Evolutionary conservation across 2,329 filamentous ascomycete species (phyloP), one percentile per base, ranked within the genome.

Genomic region (Plenodomus biglobosus): DNA sequence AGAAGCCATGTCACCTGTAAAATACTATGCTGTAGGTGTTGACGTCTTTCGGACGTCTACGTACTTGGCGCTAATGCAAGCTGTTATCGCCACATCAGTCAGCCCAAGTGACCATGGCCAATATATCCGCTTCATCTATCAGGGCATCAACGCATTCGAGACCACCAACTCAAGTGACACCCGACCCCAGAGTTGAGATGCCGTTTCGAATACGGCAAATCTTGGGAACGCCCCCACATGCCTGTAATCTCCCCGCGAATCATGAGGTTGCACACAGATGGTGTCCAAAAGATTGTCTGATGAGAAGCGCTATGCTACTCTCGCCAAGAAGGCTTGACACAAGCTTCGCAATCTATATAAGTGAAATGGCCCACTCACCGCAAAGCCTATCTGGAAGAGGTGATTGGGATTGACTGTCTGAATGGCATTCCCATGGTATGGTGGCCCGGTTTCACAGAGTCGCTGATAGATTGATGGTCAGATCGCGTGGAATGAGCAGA

Each of bases 311-410:
- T 47, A 48, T 38, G 30, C 27, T 42, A 36, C 41, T 32, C 22
- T 15, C 42, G 56, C 56, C 53, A 61, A 63, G 58, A 42, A 50
- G 47, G 50, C 52, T 54, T 53, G 45, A 49, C 51, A 38, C n/a
- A 27, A 45, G 27, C 18, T 24, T 48, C 20, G 36, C 40, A 63
- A 61, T 63, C 42, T 59, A 63, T 58, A 42, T 53, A 53, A 60
- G 57, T 60, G 46, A 55, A 43, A 43, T 44, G 36, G 40, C 32
- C 47, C 17, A 43, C 46, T 44, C 41, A 44, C 48, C 41, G 48
- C 44, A 44, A 35, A 48, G 45, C 43, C 20, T 42, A 50, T 47
- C 39, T 46, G 34, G 21, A 49, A 34, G 41, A 18, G 17, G 37
- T 48, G 32, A 50, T 48, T 46, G 52, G 43, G 36, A 34, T 46